Base-by-base conservation (phyloP, 345 rosid genomes). In the Populus nigra region DNA sequence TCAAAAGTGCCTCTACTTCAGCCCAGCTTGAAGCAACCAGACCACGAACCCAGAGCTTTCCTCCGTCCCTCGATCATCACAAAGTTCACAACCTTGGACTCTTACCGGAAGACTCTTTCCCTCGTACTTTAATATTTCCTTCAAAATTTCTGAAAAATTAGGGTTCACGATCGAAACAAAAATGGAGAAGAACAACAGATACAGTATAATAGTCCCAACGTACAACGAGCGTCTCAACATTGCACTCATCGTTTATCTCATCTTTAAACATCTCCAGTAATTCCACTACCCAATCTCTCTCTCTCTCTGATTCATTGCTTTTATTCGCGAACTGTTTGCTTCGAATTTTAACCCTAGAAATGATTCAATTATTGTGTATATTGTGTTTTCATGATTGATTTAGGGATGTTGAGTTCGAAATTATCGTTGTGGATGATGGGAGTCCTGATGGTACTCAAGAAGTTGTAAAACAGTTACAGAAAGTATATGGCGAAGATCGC, bases 371-470 rank as follows among this genome's bases (percentile, higher is more conserved):
- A n/a, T 65, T 29, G 33, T 5, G 12, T 17, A 18, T 31, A 11
- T 23, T n/a, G 17, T 13, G 11, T 15, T 73, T n/a, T 45, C 13
- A 8, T 74, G 17, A 17, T 18, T n/a, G 70, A 45, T 79, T 29
- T 61, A 92, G 97, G 83, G 91, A 89, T 86, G 90, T 89, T 38
- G 92, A 96, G 77, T 94, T 92, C 73, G 98, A 96, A 85, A 87
- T 92, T 61, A 90, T 94, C 76, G 86, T 96, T 67, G 99, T 96
- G 81, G 99, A 96, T 76, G 99, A 93, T 81, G 97, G 98, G 83
- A 96, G 99, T 75, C 99, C 97, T 31, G 99, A 93, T 79, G 99
- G 94, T 55, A 95, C 99, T 35, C 98, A 96, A 74, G 98, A 92
- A 74, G 77, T 93, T 74, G 94, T 93, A 31, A 90, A 85, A 77